Conservation (phyloP, 169 alveolate species). For the Plasmodium billcollinsi region DNA sequence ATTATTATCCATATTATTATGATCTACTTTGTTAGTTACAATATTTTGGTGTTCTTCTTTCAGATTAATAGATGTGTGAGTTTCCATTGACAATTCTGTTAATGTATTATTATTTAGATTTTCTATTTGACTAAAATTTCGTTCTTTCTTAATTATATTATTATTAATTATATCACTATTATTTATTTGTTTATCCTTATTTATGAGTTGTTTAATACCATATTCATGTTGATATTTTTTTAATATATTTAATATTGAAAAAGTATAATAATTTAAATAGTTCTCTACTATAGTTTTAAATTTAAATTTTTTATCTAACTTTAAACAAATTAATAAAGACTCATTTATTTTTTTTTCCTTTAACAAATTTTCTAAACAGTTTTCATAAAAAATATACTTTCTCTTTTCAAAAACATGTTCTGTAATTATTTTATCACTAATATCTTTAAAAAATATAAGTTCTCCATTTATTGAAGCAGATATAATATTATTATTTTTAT, state of each 20-base stretch:
- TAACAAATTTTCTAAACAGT: slow-evolving; percentile 60
- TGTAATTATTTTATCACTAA: slow-evolving; percentile 31
- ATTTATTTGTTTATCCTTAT: not conserved
- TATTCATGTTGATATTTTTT: slow-evolving; percentile 55
- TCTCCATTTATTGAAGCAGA: slow-evolving; percentile 76
- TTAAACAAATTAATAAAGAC: slow-evolving; percentile 67
- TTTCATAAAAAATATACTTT: slow-evolving; percentile 50
- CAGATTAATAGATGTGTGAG: not conserved
- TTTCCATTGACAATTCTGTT: not conserved
- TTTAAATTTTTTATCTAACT: slow-evolving; percentile 63
- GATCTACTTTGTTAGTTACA: not conserved
- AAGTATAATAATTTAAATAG: slow-evolving; percentile 69
- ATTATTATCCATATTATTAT: slow-evolving; percentile 16
- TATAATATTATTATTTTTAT: slow-evolving; percentile 7
- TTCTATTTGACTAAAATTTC: not conserved
- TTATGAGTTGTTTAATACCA: slow-evolving; percentile 38
- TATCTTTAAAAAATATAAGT: slow-evolving; percentile 49
- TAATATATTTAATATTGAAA: slow-evolving; percentile 51
- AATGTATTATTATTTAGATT: not conserved
- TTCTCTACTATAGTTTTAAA: slow-evolving; percentile 67
- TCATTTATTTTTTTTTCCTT: slow-evolving; percentile 65
- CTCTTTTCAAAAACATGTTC: slow-evolving; percentile 36
- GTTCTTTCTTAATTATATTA: slow-evolving; percentile 4
- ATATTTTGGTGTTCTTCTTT: not conserved
- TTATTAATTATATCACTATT: not conserved